Evolutionary conservation across 768 basidiomycete genomes (phyloP).

Genomic region (Lentinus tigrinus): DNA sequence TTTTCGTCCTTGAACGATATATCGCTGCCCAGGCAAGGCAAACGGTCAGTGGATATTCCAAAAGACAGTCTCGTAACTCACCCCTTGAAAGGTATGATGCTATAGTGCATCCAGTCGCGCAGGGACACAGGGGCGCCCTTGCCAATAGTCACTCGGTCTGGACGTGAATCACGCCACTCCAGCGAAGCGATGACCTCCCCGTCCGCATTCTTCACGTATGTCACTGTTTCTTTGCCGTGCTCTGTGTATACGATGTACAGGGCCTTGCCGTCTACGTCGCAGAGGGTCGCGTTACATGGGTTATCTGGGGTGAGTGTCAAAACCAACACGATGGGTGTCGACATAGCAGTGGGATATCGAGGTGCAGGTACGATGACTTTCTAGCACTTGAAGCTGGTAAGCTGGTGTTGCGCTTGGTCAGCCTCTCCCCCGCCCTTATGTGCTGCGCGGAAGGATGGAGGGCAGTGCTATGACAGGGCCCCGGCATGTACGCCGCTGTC

Average conservation of each 20-base stretch:
- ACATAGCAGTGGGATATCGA: slow-evolving; percentile 6
- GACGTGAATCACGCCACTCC: slow-evolving; percentile 38
- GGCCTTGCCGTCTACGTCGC: slow-evolving; percentile 30
- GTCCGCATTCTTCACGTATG: slow-evolving; percentile 32
- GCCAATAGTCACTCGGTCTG: slow-evolving; percentile 40
- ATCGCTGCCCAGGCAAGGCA: slow-evolving; percentile 26
- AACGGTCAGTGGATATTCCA: neutral
- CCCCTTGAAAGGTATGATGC: slow-evolving; percentile 40
- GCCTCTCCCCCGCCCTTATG: no score
- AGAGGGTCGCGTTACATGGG: slow-evolving; percentile 41
- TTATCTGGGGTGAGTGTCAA: slow-evolving; percentile 41
- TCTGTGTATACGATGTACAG: slow-evolving; percentile 39
- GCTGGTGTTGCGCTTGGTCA: no score
- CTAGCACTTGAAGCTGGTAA: no score
- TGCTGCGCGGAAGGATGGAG: no score
- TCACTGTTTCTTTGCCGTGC: slow-evolving; percentile 31
- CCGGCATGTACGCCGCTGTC: no score
- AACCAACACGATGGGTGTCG: slow-evolving; percentile 15
- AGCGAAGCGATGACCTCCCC: slow-evolving; percentile 37
- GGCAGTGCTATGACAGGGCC: no score
- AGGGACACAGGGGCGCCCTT: slow-evolving; percentile 29
- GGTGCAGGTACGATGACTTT: no score
- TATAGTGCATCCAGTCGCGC: slow-evolving; percentile 41
- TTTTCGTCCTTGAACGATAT: slow-evolving; percentile 35
- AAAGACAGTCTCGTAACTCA: slow-evolving; percentile 23